Percentiles rank a stretch among this genome's conserved stretches.
Evolutionary conservation across 805 yeast genomes (phyloP).

Genomic region (Candida boleticola): DNA sequence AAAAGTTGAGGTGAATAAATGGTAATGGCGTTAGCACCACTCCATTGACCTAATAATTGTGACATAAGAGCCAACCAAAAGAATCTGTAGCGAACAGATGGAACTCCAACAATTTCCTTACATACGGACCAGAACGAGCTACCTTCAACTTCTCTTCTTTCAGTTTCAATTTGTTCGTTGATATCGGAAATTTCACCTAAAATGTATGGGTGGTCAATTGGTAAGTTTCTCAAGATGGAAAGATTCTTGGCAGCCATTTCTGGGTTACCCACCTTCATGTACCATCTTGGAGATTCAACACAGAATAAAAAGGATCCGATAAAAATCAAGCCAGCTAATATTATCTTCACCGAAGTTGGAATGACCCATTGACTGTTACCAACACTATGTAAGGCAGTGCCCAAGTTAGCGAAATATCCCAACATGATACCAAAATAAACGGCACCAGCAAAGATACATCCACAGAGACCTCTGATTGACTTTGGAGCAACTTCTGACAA

Average conservation of each 20-base stretch:
- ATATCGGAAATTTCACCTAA: constrained; percentile 51
- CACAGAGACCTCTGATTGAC: constrained; percentile 50
- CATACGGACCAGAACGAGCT: constrained; percentile 18
- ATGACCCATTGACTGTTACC: constrained; percentile 48
- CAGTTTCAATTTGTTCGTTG: constrained; percentile 43
- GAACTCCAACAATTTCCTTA: constrained; percentile 34
- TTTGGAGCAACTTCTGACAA: constrained; percentile 54
- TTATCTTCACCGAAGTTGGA: constrained; percentile 48
- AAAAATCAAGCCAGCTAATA: constrained; percentile 46
- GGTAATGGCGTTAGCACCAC: constrained; percentile 57
- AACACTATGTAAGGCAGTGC: constrained; percentile 45
- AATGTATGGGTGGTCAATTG: constrained; percentile 48
- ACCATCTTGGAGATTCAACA: constrained; percentile 53
- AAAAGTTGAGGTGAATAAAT: constrained; percentile 56
- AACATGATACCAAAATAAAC: constrained; percentile 55
- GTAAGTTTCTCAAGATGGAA: constrained; percentile 43
- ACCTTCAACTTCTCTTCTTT: constrained; percentile 25
- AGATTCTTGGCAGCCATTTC: constrained; percentile 41
- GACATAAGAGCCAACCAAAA: constrained; percentile 39
- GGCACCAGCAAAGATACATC: constrained; percentile 55
- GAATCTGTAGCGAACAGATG: constrained; percentile 45
- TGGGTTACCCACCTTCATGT: constrained; percentile 38
- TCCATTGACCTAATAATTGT: constrained; percentile 56
- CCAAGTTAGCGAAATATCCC: constrained; percentile 51
- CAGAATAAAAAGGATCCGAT: constrained; percentile 41